Evolutionary conservation across 305 asterid genomes (phyloP), one percentile per base, ranked within the genome.

Genomic region (Fraxinus velutina): DNA sequence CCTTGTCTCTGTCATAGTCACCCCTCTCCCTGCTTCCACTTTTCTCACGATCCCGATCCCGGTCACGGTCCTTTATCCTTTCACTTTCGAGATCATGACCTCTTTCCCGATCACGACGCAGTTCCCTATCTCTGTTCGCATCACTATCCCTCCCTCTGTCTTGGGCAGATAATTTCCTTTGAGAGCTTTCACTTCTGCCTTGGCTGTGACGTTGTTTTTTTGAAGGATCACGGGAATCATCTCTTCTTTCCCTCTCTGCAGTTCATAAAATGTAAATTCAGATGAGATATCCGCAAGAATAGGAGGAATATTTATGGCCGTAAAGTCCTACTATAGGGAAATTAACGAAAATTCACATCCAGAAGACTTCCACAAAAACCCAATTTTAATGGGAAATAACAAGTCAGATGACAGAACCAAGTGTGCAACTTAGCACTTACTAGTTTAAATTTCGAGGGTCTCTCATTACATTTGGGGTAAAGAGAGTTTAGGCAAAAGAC

Each of bases 121-220:
- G 83, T 80, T 80, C 90, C 77, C 79, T 79, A 22, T 89, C 89
- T 73, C 86, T 88, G 81, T 32, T 80, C 21, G 34, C 44, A 71
- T 87, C 90, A 39, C 47, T 84, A 22, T 85, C 92, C 86, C 92
- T 87, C 19, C 90, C 95, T 33, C 91, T 87, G 80, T 90, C 94
- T 82, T 91, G 87, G 79, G 77, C 70, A 19, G 91, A 87, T 72
- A 89, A 87, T 86, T 89, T 92, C 81, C 93, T 81, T 36, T 72
- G 94, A 22, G 98, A 97, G 87, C 99, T 95, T 77, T 81, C 88
- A 21, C 98, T 95, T 85, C 90, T 81, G 83, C 97, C 92, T 55
- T 88, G 86, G 88, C 96, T 91, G 50, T 92, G 92, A 12, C 83
- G 94, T 37, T 93, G 94, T 88, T 92, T 95, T 83, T 87, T 90